Conservation (phyloP, 2,329 filamentous ascomycete genomes). For the Pyrenophora seminiperda region DNA sequence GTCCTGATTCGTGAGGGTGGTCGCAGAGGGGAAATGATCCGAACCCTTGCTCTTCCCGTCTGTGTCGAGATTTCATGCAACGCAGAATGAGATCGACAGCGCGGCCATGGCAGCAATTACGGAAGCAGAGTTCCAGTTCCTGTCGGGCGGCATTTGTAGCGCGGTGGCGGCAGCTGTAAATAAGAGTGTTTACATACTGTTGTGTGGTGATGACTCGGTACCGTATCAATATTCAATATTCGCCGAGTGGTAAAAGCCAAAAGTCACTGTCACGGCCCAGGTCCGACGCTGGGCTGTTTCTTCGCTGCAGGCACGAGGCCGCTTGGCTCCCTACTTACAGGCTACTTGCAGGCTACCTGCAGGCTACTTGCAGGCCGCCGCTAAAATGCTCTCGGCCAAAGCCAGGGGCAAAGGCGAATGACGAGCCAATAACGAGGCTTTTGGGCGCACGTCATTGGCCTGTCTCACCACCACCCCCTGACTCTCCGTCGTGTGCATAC, state of each 20-base stretch:
- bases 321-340: constrained; percentile 18
- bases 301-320: constrained; percentile 26
- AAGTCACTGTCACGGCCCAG: neutral
- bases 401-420: constrained; percentile 25
- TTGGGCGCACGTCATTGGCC: constrained; percentile 21
- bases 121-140: constrained; percentile 6
- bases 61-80: constrained; percentile 29
- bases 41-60: constrained; percentile 24
- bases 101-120: constrained; percentile 3
- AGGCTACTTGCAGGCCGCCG: too few species aligned
- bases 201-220: too few species aligned
- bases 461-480: constrained; percentile 29
- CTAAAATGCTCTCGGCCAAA: constrained; percentile 19
- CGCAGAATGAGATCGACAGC: constrained; percentile 17
- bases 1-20: constrained; percentile 29
- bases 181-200: too few species aligned
- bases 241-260: neutral
- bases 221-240: too few species aligned
- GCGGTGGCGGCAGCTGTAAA: too few species aligned
- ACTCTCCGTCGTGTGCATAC: constrained; percentile 18
- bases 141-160: neutral
- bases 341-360: too few species aligned
- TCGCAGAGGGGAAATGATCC: constrained; percentile 31
- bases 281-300: constrained; percentile 28
- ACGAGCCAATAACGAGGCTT: constrained; percentile 17